These are phyloP conservation scores for Heliosperma pusillum DNA, from an alignment of 148 eudicot genomes.

Conservation along the genomic window DNA sequence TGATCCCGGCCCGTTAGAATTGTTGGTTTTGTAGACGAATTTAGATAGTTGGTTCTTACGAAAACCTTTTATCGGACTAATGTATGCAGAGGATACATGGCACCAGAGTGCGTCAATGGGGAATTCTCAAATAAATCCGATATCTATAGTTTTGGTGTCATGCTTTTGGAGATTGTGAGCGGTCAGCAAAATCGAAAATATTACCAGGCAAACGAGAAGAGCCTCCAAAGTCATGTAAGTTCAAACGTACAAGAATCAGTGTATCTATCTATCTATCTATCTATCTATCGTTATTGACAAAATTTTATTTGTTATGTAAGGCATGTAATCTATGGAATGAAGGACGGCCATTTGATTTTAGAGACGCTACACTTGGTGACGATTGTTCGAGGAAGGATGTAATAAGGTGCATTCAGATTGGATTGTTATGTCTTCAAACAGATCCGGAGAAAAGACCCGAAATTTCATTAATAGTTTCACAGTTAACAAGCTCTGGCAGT, in stretches of 20 bases:
- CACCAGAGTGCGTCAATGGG: slow-evolving; percentile 31
- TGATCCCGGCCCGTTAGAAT: no score
- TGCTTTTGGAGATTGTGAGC: slow-evolving; percentile 29
- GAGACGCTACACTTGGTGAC: slow-evolving; percentile 12
- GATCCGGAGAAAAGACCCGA: slow-evolving; percentile 20
- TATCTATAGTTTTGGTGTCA: slow-evolving; percentile 33
- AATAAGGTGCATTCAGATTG: slow-evolving; percentile 31
- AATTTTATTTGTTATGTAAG: neutral
- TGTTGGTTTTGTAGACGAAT: no score
- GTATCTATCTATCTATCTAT: neutral
- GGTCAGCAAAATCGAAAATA: slow-evolving; percentile 19
- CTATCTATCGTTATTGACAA: neutral
- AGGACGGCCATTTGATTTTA: neutral
- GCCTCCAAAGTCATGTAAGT: neutral
- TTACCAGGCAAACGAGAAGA: neutral
- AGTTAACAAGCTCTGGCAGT: neutral
- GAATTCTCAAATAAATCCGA: slow-evolving; percentile 31
- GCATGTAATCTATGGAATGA: slow-evolving; percentile 40
- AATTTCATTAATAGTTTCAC: slow-evolving; percentile 17
- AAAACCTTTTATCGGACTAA: neutral
- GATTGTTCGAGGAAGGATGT: slow-evolving; percentile 19
- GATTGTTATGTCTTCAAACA: slow-evolving; percentile 32
- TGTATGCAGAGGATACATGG: slow-evolving; percentile 17
- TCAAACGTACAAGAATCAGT: neutral
- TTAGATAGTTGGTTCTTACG: no score